Percentiles rank a stretch among this genome's conserved stretches.
These are phyloP conservation scores for Chaetomium tenue DNA, from an alignment of 495 filamentous ascomycete genomes.

Conservation along the genomic window DNA sequence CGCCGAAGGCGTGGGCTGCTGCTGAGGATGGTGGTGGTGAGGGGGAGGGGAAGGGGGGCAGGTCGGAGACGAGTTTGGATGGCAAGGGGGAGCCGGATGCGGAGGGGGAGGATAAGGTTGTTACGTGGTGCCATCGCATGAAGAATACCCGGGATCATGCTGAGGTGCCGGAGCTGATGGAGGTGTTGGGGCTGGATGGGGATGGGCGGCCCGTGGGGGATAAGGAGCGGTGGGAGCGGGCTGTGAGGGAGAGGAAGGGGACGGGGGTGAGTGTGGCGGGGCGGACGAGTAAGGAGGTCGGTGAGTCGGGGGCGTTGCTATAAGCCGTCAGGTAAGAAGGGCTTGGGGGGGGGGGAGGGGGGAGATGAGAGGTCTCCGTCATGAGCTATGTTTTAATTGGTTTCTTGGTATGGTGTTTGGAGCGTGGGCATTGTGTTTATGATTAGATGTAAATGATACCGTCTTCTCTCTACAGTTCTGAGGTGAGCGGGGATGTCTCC, in stretches of 20 bases:
- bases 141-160: conserved; percentile 72
- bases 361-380: background rate
- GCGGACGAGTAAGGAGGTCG: conserved; percentile 32
- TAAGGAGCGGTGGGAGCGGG: conserved; percentile 44
- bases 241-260: conserved; percentile 46
- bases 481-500: background rate
- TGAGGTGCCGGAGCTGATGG: conserved; percentile 62
- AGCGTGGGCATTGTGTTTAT: background rate
- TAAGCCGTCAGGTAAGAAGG: background rate
- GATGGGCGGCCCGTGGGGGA: conserved; percentile 39
- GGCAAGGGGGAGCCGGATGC: conserved; percentile 28
- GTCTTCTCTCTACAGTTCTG: background rate
- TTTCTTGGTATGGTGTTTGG: conserved; percentile 6
- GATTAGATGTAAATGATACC: conserved; percentile 5
- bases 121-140: conserved; percentile 86
- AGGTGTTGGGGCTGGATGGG: conserved; percentile 59
- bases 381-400: background rate
- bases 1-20: background rate
- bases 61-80: conserved; percentile 30
- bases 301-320: conserved; percentile 26
- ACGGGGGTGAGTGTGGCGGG: conserved; percentile 44
- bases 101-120: conserved; percentile 50
- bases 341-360: background rate
- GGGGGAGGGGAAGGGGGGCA: background rate
- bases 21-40: background rate